Evolutionary conservation across 106 monocot species (phyloP).

Genomic region (Acorus gramineus): DNA sequence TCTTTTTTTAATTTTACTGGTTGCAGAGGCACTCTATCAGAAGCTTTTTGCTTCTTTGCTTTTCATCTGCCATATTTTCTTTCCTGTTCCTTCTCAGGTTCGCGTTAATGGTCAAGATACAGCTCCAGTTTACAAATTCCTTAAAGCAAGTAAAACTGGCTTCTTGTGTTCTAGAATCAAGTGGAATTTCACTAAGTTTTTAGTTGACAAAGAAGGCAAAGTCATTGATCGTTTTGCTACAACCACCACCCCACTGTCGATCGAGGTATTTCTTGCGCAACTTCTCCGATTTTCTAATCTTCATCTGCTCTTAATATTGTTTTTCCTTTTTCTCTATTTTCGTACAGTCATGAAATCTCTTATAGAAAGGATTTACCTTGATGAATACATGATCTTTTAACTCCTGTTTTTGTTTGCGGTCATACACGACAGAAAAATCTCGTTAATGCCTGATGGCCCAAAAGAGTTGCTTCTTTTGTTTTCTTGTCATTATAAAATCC

Average conservation of each 20-base stretch:
- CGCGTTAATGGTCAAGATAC: conserved; percentile 71
- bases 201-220: conserved; percentile 67
- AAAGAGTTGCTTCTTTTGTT: too few species aligned
- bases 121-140: conserved; percentile 67
- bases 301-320: too few species aligned
- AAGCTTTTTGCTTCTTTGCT: background rate
- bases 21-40: background rate
- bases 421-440: too few species aligned
- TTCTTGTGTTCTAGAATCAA: conserved; percentile 58
- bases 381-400: too few species aligned
- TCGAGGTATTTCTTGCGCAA: conserved; percentile 33
- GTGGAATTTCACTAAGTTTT: conserved; percentile 96
- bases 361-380: too few species aligned
- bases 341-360: too few species aligned
- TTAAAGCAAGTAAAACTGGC: conserved; percentile 63
- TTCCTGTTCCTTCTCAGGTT: conserved; percentile 29
- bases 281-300: too few species aligned
- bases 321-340: too few species aligned
- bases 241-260: conserved; percentile 46
- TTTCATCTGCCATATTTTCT: background rate
- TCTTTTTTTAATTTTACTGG: background rate
- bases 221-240: conserved; percentile 51
- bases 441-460: too few species aligned
- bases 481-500: too few species aligned
- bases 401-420: too few species aligned